phyloP scores from a whole-genome alignment of 129 eudicot genomes.

The Lactuca sativa region DNA sequence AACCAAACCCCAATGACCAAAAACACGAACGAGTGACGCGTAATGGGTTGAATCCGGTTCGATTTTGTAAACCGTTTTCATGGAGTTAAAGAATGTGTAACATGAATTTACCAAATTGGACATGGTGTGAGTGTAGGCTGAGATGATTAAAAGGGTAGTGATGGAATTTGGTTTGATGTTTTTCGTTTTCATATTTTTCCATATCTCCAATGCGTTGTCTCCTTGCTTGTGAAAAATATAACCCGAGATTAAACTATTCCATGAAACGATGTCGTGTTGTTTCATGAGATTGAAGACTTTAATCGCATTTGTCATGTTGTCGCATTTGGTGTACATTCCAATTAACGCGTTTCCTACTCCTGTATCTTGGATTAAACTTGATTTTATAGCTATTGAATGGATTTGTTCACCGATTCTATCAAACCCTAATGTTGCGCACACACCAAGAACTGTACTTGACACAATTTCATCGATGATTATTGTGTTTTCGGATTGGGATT shows the following conservation, averaged over 20 bases:
- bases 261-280: slow-evolving; percentile 58
- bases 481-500: slow-evolving; percentile 42
- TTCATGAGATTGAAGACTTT: slow-evolving; percentile 63
- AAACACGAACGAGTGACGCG: slow-evolving; percentile 65
- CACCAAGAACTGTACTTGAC: slow-evolving; percentile 56
- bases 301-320: slow-evolving; percentile 53
- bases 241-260: slow-evolving; percentile 75
- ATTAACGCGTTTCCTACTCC: slow-evolving; percentile 63
- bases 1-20: slow-evolving; percentile 77
- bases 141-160: slow-evolving; percentile 51
- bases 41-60: slow-evolving; percentile 77
- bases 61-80: slow-evolving; percentile 46
- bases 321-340: slow-evolving; percentile 86
- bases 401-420: slow-evolving; percentile 69
- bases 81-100: slow-evolving; percentile 55
- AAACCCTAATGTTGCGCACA: slow-evolving; percentile 75
- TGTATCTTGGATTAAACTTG: slow-evolving; percentile 46
- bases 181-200: slow-evolving; percentile 55
- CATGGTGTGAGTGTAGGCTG: slow-evolving; percentile 64
- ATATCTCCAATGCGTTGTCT: slow-evolving; percentile 55
- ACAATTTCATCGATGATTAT: slow-evolving; percentile 52
- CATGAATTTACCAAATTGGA: slow-evolving; percentile 59
- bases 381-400: slow-evolving; percentile 50
- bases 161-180: slow-evolving; percentile 54
- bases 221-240: slow-evolving; percentile 72